Evolutionary conservation across 1,139 yeast species (phyloP), one percentile per base, ranked within the genome.

Genomic region (Saccharomyces pastorianus): DNA sequence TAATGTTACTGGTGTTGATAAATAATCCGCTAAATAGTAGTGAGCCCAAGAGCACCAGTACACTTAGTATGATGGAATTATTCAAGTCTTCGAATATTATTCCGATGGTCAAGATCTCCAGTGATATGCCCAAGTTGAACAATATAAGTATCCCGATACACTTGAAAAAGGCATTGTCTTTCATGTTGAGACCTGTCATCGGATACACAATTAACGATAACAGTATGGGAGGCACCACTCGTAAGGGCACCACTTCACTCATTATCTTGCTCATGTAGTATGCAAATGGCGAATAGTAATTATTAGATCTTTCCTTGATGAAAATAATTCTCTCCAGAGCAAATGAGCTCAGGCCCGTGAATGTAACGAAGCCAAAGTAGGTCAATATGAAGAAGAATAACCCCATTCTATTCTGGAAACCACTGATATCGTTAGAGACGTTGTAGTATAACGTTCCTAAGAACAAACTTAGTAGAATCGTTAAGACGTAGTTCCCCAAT

Each of bases 361-460:
- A 77, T 0, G 98, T 85, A 1, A 96, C 85, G 69, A 93, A 93
- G 0, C 99, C 99, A 73, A 93, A 91, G 64, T 91, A 79, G 3
- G 98, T 89, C 59, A 93, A 76, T 53, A 91, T 73, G 69, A 91
- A 91, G 76, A 93, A 91, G 71, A 93, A 93, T 58, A 93, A 75
- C 0, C 99, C 99, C 59, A 93, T 76, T 64, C 99, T 80, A 71
- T 93, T 93, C 69, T 93, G 99, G 76, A 93, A 93, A 0, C 99
- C 99, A 64, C 96, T 84, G 56, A 93, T 91, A 69, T 93, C 96
- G 65, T 90, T 86, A 48, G 84, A 76, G 26, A 91, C 83, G 64
- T 89, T 77, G 71, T 85, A 91, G 70, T 93, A 93, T 47, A 93
- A 75, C 53, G 82, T 81, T 0, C 98, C 97, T 71, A 96, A 85